Conservation (phyloP, 2,329 filamentous ascomycete genomes). For the Neopestalotiopsis sp. region DNA sequence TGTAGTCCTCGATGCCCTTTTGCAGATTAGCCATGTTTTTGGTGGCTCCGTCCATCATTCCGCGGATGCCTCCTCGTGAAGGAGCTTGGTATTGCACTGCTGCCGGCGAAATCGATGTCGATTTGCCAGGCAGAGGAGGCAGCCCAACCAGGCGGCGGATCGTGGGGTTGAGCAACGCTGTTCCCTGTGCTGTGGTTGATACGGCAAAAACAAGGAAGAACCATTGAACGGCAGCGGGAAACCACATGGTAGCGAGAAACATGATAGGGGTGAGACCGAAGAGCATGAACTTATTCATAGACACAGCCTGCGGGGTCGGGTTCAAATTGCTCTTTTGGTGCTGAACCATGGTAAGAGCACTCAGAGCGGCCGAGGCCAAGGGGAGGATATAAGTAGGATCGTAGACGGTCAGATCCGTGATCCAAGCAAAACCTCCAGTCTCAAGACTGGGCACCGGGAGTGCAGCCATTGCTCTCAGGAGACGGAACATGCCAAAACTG, state of each 20-base stretch:
- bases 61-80: conserved; percentile 11
- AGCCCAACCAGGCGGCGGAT: conserved; percentile 46
- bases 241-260: conserved; percentile 50
- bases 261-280: conserved; percentile 49
- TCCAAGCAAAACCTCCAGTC: conserved; percentile 75
- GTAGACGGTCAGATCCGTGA: conserved; percentile 73
- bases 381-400: conserved; percentile 85
- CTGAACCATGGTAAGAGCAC: conserved; percentile 52
- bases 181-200: conserved; percentile 38
- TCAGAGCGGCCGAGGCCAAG: conserved; percentile 57
- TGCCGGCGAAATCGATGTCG: background rate
- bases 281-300: conserved; percentile 47
- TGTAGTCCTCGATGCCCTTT: conserved; percentile 38
- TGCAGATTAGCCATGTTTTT: conserved; percentile 21
- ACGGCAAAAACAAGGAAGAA: conserved; percentile 49
- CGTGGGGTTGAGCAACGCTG: conserved; percentile 42
- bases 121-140: conserved; percentile 35
- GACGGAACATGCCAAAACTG: conserved; percentile 80
- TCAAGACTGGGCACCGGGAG: conserved; percentile 84
- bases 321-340: conserved; percentile 28
- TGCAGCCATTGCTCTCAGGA: conserved; percentile 73
- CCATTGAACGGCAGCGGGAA: conserved; percentile 54
- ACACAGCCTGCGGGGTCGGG: conserved; percentile 36
- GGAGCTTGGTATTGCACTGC: conserved; percentile 14
- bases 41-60: conserved; percentile 12